Conservation (phyloP, 176 grass and related monocot genomes). For the Rhynchospora breviuscula region DNA sequence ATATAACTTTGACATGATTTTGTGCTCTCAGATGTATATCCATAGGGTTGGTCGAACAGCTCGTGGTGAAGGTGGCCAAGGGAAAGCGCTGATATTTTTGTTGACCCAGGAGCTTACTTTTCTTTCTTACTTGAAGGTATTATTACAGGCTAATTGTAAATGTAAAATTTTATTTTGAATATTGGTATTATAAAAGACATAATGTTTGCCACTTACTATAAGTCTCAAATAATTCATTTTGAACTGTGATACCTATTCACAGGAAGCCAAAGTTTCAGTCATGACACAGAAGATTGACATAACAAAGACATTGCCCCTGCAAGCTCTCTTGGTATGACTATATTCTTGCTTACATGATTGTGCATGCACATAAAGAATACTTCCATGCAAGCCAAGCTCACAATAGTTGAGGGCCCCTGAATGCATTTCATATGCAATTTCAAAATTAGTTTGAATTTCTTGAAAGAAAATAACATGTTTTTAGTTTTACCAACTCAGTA, state of each 20-base stretch:
- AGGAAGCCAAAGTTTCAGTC: neutral
- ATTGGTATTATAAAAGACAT: neutral
- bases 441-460: neutral
- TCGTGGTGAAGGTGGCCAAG: slow-evolving; percentile 37
- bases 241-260: neutral
- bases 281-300: slow-evolving; percentile 11
- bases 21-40: slow-evolving; percentile 34
- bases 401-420: neutral
- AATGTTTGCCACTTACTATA: neutral
- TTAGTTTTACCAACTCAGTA: neutral
- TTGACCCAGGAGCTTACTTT: slow-evolving; percentile 15
- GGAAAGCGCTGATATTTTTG: slow-evolving; percentile 24
- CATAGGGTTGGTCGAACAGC: slow-evolving; percentile 47
- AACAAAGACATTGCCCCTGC: slow-evolving; percentile 5
- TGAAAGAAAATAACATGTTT: neutral
- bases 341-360: neutral
- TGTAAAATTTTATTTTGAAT: neutral
- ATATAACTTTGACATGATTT: neutral
- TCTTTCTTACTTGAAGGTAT: slow-evolving; percentile 19
- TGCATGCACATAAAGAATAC: neutral
- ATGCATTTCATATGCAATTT: neutral
- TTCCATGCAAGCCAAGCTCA: neutral
- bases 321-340: slow-evolving; percentile 3
- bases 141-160: neutral
- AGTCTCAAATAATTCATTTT: neutral